These are phyloP conservation scores for Ilyonectria robusta DNA, from an alignment of 2,329 filamentous ascomycete species.

Conservation along the genomic window DNA sequence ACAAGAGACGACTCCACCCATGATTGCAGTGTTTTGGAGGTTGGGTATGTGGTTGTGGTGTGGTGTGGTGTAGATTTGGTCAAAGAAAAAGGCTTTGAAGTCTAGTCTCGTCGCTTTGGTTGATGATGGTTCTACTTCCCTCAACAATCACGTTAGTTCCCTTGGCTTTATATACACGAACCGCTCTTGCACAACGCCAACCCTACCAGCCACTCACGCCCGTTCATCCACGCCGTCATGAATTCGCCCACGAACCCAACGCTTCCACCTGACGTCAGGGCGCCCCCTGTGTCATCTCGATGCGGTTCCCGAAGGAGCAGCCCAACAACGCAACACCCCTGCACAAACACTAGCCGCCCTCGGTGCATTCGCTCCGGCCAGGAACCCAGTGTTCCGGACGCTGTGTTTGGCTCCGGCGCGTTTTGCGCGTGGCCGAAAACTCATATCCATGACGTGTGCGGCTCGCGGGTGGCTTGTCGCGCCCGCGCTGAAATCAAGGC, in stretches of 20 bases:
- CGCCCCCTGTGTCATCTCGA: too few relatives aligned
- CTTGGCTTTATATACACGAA: neutral
- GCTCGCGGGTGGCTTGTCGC: constrained; percentile 17
- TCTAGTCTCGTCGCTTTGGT: neutral
- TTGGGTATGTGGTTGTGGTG: constrained; percentile 12
- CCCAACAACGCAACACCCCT: neutral
- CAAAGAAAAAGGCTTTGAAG: neutral
- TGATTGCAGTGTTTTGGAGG: constrained; percentile 55
- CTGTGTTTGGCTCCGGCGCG: neutral
- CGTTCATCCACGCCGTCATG: neutral
- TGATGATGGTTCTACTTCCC: neutral
- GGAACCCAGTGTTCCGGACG: neutral
- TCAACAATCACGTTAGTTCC: neutral
- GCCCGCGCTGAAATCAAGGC: constrained; percentile 20
- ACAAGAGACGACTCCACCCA: constrained; percentile 89
- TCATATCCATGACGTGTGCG: constrained; percentile 28
- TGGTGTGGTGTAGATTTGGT: constrained; percentile 19
- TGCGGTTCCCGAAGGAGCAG: neutral
- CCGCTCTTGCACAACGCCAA: neutral
- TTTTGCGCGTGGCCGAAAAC: neutral
- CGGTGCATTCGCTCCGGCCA: neutral
- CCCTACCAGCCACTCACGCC: neutral
- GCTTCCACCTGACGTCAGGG: neutral
- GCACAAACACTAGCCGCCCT: neutral
- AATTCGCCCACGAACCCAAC: neutral